Evolutionary conservation across 495 filamentous ascomycete species (phyloP), one percentile per base, ranked within the genome.

Genomic region (Hamigera avellanea): DNA sequence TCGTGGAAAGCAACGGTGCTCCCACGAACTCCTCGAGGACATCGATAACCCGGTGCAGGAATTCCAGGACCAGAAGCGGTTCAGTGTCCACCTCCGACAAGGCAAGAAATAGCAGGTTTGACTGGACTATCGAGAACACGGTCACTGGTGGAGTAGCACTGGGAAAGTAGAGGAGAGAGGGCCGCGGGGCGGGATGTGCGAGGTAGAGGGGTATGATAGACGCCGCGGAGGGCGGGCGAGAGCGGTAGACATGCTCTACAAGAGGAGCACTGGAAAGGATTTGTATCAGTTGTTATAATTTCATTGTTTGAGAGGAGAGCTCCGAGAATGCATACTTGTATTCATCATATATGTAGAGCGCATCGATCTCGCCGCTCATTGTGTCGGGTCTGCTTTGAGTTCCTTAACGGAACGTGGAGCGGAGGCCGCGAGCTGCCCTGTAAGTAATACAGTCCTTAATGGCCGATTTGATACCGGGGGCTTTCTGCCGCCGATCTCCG

Each of bases 331-430:
- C 68, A 50, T 61, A 91, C 86, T 85, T 86, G 57, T 83, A 72
- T 64, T 93, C 86, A 70, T 95, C 86, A 57, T 80, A 94, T 54
- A 98, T 86, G 70, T 95, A 93, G 50, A 98, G 65, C 49, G 91
- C 91, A 71, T 95, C 88, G 50, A 98, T 81, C 55, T 82, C 77
- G 62, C 82, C 76, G 72, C 78, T 86, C 76, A 85, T 85, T 42
- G 43, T 66, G 46, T 31, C 45, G 45, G 16, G 18, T 9, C 21
- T 23, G 21, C 5, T 4, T 23, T 4, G 21, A n/a, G n/a, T n/a
- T n/a, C n/a, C n/a, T n/a, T n/a, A n/a, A 5, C 21, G 21, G 21
- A 23, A 23, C 9, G 4, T 9, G 21, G 21, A 23, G 21, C 21
- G 21, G 21, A 23, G 21, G 9, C 9, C 21, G n/a, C n/a, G n/a